Conservation (phyloP, 768 basidiomycete species). For the Nidularia sp. region DNA sequence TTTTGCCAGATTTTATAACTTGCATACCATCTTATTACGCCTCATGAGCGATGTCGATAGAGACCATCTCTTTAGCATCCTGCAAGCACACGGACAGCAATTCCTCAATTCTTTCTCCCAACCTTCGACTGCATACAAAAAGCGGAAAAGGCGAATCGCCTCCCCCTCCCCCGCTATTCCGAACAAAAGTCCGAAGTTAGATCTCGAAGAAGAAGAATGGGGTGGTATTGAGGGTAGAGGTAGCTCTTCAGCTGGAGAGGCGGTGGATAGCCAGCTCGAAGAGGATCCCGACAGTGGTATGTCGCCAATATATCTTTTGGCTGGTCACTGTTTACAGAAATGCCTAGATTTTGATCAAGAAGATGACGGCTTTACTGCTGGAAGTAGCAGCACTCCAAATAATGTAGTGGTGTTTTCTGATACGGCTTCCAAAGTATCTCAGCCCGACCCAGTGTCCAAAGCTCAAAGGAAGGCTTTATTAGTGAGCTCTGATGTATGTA, state of each 20-base stretch:
- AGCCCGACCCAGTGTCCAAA: constrained; percentile 21
- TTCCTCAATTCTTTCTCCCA: constrained; percentile 40
- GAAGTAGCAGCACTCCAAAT: constrained; percentile 21
- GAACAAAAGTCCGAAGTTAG: constrained; percentile 4
- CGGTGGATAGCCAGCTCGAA: constrained; percentile 8
- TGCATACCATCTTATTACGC: not conserved
- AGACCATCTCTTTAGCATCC: constrained; percentile 31
- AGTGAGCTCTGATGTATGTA: too few species aligned
- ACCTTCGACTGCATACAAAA: constrained; percentile 10
- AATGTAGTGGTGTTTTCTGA: constrained; percentile 55
- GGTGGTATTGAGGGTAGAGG: constrained; percentile 22
- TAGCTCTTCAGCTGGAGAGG: constrained; percentile 8
- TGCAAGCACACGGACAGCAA: constrained; percentile 42
- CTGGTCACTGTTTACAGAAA: not conserved
- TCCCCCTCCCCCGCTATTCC: not conserved
- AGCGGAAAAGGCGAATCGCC: constrained; percentile 15
- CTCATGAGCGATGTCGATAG: constrained; percentile 22
- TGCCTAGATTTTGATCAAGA: constrained; percentile 33
- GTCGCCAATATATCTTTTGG: not conserved
- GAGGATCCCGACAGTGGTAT: constrained; percentile 6
- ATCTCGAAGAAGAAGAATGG: constrained; percentile 35
- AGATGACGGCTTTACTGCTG: constrained; percentile 40
- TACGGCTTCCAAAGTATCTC: constrained; percentile 12
- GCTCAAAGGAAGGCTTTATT: constrained; percentile 67
- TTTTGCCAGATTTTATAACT: too few species aligned